A percentile compares a stretch with the other conserved stretches of the same genome.
Evolutionary conservation across 176 grass and related monocot genomes (phyloP).

Genomic region (Echinochloa phyllopogon): DNA sequence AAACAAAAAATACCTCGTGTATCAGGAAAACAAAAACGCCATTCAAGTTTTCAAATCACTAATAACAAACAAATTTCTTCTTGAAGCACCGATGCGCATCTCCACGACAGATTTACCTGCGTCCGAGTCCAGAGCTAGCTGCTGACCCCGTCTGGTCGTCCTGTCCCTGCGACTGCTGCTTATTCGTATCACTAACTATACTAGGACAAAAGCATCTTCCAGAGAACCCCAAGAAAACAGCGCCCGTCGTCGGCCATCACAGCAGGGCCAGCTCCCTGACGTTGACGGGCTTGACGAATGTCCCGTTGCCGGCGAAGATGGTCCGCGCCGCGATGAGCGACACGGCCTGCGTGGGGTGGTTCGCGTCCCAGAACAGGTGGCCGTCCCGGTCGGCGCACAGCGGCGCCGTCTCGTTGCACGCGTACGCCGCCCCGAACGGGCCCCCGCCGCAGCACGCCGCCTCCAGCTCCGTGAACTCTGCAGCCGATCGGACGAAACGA

Average conservation of each 20-base stretch:
- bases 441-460: conserved; percentile 58
- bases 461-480: conserved; percentile 54
- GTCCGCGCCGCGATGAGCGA: conserved; percentile 48
- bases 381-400: conserved; percentile 44
- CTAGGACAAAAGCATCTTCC: too few species aligned
- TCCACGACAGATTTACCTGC: neutral
- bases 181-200: conserved; percentile 29
- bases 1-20: neutral
- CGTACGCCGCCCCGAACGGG: conserved; percentile 14
- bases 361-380: conserved; percentile 64
- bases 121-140: neutral
- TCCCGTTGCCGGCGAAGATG: conserved; percentile 42
- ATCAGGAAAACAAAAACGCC: neutral
- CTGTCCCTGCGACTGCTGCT: neutral
- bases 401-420: conserved; percentile 26
- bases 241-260: too few species aligned
- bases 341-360: conserved; percentile 55
- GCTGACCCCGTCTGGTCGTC: neutral
- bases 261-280: conserved; percentile 45
- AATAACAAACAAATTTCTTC: neutral
- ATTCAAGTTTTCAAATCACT: neutral
- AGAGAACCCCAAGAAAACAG: neutral
- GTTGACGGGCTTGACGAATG: conserved; percentile 53
- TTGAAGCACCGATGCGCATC: neutral
- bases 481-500: neutral